These are phyloP conservation scores for Podospora fimiseda DNA, from an alignment of 495 filamentous ascomycete genomes.

Conservation along the genomic window DNA sequence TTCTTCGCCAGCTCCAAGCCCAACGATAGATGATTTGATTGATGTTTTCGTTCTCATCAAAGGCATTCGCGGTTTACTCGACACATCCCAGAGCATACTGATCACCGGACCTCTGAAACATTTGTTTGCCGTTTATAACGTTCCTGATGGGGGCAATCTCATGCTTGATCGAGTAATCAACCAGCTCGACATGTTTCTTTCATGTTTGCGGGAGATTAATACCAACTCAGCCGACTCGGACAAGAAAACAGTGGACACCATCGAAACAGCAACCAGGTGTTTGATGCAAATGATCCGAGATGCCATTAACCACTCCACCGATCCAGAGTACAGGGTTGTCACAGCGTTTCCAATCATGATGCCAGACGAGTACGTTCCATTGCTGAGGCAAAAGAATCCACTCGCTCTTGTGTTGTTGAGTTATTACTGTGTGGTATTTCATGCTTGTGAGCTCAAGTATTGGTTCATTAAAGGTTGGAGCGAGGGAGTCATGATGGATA, in stretches of 20 bases:
- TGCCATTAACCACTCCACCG: neutral
- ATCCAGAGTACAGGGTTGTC: constrained; percentile 20
- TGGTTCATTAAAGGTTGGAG: constrained; percentile 28
- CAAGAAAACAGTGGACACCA: constrained; percentile 1
- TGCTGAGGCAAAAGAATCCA: constrained; percentile 19
- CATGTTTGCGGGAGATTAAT: neutral
- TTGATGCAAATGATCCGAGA: constrained; percentile 6
- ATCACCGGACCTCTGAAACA: constrained; percentile 14
- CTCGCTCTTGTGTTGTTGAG: constrained; percentile 20
- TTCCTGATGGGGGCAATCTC: neutral
- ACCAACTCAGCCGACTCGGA: neutral
- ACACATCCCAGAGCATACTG: constrained; percentile 9
- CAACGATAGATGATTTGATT: constrained; percentile 18
- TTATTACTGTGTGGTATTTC: constrained; percentile 25
- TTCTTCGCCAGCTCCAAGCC: neutral
- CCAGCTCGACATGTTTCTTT: constrained; percentile 9
- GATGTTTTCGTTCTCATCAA: constrained; percentile 21
- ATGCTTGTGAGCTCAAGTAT: constrained; percentile 14
- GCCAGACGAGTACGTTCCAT: constrained; percentile 11
- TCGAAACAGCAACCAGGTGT: constrained; percentile 11
- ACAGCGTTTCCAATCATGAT: constrained; percentile 22
- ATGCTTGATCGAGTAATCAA: constrained; percentile 5
- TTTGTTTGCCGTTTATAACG: constrained; percentile 2
- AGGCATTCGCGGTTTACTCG: constrained; percentile 21
- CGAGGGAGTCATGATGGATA: constrained; percentile 15